These are phyloP conservation scores for Cyclocybe aegerita DNA, from an alignment of 768 basidiomycete species.

Conservation along the genomic window DNA sequence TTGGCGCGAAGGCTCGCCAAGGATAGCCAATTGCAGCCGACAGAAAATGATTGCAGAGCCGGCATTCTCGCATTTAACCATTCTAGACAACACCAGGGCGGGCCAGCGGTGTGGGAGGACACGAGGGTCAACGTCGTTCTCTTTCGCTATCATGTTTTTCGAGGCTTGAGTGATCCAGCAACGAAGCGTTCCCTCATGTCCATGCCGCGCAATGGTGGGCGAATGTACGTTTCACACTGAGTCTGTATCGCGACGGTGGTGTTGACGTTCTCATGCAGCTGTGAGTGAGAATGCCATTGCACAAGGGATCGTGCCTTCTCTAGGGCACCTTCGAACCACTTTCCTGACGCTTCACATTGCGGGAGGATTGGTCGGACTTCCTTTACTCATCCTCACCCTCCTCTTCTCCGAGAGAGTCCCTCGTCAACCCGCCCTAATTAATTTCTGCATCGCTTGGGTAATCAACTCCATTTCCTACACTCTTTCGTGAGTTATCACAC, in stretches of 20 bases:
- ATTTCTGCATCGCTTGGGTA: conserved; percentile 58
- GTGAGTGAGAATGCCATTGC: background rate
- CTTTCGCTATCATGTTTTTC: no score
- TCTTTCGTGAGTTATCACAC: conserved; percentile 41
- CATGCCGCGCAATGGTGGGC: conserved; percentile 6
- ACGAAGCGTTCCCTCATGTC: conserved; percentile 1
- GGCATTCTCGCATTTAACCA: no score
- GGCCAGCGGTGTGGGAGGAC: no score
- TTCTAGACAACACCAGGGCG: no score
- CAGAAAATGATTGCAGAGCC: no score
- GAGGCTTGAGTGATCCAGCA: no score
- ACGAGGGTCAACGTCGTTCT: no score
- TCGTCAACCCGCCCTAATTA: conserved; percentile 53
- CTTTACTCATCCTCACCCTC: conserved; percentile 46
- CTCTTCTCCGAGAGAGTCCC: conserved; percentile 38
- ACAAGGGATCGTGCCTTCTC: conserved; percentile 12
- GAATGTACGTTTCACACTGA: background rate
- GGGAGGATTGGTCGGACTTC: conserved; percentile 55
- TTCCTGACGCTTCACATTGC: conserved; percentile 48
- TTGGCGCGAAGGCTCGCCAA: no score
- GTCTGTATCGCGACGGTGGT: no score
- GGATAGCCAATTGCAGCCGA: no score
- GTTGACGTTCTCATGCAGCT: background rate
- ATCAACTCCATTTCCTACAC: conserved; percentile 53
- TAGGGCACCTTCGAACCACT: conserved; percentile 29